Evolutionary conservation across 2,329 filamentous ascomycete genomes (phyloP), one percentile per base, ranked within the genome.

Genomic region (Aspergillus sergii): DNA sequence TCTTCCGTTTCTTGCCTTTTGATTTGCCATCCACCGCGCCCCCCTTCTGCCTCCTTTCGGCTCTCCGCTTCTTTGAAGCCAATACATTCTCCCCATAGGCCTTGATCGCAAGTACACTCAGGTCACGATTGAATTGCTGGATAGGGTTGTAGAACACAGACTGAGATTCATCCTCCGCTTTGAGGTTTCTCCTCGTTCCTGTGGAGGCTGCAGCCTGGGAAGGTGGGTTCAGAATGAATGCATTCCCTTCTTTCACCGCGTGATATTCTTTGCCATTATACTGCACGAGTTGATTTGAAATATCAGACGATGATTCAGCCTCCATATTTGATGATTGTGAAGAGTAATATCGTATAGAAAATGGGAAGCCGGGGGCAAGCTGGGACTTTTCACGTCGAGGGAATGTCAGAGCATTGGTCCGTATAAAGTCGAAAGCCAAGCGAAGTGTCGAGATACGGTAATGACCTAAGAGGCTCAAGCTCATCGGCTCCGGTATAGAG

Each of bases 141-240:
- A 99, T 97, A 0, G 95, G 94, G 72, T 99, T 99, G 85, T 99
- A 99, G 75, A 99, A 99, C 61, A 99, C 96, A 39, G 84, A 83
- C 71, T 94, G 91, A 69, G 89, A 86, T 45, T 88, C 83, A 69
- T 88, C 84, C 58, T 89, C 85, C 63, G 85, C 81, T 61, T 77
- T 77, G 32, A 77, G 69, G 64, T 80, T 75, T 45, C 69, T 74
- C 64, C 82, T 82, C 53, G 81, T 80, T 28, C 79, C 75, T 64
- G 82, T 80, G 0, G 72, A 64, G 64, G 74, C 73, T 48, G 77
- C 57, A 66, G 78, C 76, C 68, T 78, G 85, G 74, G 68, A 80
- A 75, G 68, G 82, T 72, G 88, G 88, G 14, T 89, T 85, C 14
- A 92, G 81, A 63, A 92, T 90, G 67, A 88, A 83, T 43, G 89